Evolutionary conservation across 1,139 yeast species (phyloP).

Genomic region (Hyphopichia pseudoburtonii): DNA sequence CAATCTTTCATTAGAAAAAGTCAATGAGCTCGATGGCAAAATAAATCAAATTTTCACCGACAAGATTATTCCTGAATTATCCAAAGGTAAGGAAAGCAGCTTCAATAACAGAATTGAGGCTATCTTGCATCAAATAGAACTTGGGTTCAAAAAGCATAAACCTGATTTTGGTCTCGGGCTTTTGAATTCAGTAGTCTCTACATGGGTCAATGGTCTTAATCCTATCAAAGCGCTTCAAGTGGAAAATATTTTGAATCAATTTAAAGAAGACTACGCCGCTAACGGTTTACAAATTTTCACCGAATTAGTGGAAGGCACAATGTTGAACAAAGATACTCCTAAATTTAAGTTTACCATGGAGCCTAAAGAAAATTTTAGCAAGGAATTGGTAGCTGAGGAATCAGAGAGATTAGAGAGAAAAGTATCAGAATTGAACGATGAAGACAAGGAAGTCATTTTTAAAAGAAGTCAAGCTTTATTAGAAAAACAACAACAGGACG

Average conservation of each 20-base stretch:
- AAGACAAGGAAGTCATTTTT: conserved; percentile 58
- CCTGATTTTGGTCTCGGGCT: conserved; percentile 88
- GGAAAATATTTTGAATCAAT: conserved; percentile 56
- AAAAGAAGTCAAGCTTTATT: conserved; percentile 60
- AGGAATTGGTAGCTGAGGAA: conserved; percentile 56
- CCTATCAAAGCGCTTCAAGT: conserved; percentile 68
- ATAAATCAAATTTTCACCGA: conserved; percentile 41
- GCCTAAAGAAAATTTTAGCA: conserved; percentile 60
- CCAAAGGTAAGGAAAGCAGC: conserved; percentile 40
- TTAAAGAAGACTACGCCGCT: conserved; percentile 56
- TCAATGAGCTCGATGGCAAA: conserved; percentile 43
- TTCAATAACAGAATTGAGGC: conserved; percentile 74
- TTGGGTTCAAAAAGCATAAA: conserved; percentile 80
- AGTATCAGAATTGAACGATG: conserved; percentile 45
- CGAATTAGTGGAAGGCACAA: conserved; percentile 51
- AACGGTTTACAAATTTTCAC: conserved; percentile 62
- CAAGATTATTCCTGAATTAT: conserved; percentile 41
- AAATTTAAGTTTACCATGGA: conserved; percentile 71
- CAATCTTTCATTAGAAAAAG: conserved; percentile 59
- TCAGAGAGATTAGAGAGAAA: conserved; percentile 45
- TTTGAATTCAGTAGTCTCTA: conserved; percentile 70
- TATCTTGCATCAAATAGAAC: conserved; percentile 82
- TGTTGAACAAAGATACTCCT: conserved; percentile 51
- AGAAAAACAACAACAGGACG: conserved; percentile 63
- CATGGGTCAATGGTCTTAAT: conserved; percentile 79